Evolutionary conservation across 1,284 basidiomycete species (phyloP).

Genomic region (Cerrena zonata): DNA sequence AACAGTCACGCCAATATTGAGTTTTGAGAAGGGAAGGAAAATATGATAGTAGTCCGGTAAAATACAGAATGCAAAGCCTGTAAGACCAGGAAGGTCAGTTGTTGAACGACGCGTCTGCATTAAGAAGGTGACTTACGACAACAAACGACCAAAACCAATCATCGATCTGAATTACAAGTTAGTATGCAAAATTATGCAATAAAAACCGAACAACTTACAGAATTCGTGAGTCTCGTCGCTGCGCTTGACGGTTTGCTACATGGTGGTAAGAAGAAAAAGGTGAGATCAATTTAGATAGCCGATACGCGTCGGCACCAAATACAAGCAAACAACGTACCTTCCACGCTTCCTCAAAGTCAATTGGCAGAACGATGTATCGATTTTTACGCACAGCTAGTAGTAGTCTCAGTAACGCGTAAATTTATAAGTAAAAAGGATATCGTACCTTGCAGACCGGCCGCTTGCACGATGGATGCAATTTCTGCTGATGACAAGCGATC

Average conservation of each 20-base stretch:
- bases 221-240: conserved; percentile 93
- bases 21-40: conserved; percentile 18
- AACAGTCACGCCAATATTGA: conserved; percentile 6
- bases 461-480: conserved; percentile 93
- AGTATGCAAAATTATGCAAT: neutral
- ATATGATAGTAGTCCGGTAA: conserved; percentile 26
- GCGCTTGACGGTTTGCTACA: conserved; percentile 87
- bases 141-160: conserved; percentile 18
- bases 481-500: conserved; percentile 94
- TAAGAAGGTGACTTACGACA: neutral
- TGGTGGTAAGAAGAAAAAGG: conserved; percentile 28
- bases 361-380: conserved; percentile 92
- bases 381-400: conserved; percentile 88
- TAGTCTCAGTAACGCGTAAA: neutral
- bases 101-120: conserved; percentile 1
- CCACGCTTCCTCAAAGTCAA: conserved; percentile 98
- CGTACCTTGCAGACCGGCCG: conserved; percentile 90
- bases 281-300: conserved; percentile 32
- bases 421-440: conserved; percentile 1
- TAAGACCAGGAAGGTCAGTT: conserved; percentile 5
- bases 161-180: conserved; percentile 41
- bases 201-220: conserved; percentile 53
- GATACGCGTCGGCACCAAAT: conserved; percentile 33
- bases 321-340: conserved; percentile 70
- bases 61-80: conserved; percentile 27